phyloP scores from a whole-genome alignment of 352 stramenopile genomes.

The Thalassiosira ordinaria region DNA sequence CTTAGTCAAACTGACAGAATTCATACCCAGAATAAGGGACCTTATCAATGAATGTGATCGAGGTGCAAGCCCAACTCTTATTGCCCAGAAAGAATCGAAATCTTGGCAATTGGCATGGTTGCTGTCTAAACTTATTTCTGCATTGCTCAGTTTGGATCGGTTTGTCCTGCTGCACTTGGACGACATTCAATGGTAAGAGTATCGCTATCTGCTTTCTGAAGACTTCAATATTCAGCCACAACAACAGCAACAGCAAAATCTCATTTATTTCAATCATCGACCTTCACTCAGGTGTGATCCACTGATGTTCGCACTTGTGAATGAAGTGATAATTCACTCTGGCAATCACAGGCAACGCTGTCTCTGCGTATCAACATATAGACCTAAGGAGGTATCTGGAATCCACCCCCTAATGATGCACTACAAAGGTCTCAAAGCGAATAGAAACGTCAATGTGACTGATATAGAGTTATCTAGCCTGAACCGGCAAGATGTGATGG shows the following conservation, averaged over 20 bases:
- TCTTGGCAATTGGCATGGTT: neutral
- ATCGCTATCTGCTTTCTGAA: neutral
- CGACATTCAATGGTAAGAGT: neutral
- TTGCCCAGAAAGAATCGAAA: neutral
- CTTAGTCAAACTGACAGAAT: neutral
- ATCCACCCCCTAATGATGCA: no score
- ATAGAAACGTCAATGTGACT: neutral
- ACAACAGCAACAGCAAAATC: no score
- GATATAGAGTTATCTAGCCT: neutral
- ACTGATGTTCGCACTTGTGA: neutral
- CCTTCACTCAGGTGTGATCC: neutral
- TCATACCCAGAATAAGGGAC: neutral
- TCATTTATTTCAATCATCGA: no score
- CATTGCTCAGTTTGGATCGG: neutral
- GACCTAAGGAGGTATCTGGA: neutral
- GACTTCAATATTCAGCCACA: no score
- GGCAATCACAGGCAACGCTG: neutral
- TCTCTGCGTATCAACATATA: neutral
- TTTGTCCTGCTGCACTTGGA: neutral
- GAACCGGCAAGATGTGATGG: neutral
- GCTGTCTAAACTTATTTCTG: neutral
- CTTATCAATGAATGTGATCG: neutral
- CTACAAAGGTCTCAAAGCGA: neutral
- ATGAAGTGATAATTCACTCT: no score
- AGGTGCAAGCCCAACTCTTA: neutral